Conservation (phyloP, 306 rosid genomes). For the Clitoria ternatea region DNA sequence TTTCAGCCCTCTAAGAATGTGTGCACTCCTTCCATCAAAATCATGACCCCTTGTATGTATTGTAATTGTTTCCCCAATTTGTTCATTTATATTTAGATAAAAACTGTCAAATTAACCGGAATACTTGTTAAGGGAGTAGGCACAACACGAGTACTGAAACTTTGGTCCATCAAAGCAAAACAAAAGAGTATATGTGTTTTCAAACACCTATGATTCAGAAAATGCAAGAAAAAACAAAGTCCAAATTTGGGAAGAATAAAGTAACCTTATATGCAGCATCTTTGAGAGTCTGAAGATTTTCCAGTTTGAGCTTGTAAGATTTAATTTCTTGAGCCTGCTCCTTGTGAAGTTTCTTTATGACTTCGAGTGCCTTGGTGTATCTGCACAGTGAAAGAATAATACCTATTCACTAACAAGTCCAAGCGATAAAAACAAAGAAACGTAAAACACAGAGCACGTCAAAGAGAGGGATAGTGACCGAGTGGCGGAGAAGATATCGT, state of each 20-base stretch:
- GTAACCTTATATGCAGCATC: slow-evolving; percentile 86
- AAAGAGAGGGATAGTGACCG: slow-evolving; percentile 45
- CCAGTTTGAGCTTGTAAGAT: slow-evolving; percentile 79
- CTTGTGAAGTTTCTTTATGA: slow-evolving; percentile 88
- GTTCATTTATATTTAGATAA: too few relatives aligned
- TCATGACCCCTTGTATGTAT: too few relatives aligned
- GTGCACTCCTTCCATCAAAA: background rate
- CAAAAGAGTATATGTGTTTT: background rate
- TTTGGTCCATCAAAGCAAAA: background rate
- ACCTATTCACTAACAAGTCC: background rate
- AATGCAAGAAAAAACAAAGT: slow-evolving; percentile 1
- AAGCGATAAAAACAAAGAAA: background rate
- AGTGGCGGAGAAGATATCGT: slow-evolving; percentile 94
- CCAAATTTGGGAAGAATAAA: slow-evolving; percentile 17
- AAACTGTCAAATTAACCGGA: background rate
- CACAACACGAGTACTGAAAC: background rate
- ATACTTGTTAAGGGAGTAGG: too few relatives aligned
- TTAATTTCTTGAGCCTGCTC: slow-evolving; percentile 90
- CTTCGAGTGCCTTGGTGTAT: slow-evolving; percentile 94
- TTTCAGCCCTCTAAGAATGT: background rate
- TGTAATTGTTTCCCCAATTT: too few relatives aligned
- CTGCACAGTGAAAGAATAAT: slow-evolving; percentile 32
- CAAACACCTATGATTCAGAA: background rate
- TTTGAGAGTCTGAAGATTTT: slow-evolving; percentile 81
- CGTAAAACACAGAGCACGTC: background rate